Evolutionary conservation across 1,284 basidiomycete species (phyloP), one percentile per base, ranked within the genome.

Genomic region (Thelephora terrestris): DNA sequence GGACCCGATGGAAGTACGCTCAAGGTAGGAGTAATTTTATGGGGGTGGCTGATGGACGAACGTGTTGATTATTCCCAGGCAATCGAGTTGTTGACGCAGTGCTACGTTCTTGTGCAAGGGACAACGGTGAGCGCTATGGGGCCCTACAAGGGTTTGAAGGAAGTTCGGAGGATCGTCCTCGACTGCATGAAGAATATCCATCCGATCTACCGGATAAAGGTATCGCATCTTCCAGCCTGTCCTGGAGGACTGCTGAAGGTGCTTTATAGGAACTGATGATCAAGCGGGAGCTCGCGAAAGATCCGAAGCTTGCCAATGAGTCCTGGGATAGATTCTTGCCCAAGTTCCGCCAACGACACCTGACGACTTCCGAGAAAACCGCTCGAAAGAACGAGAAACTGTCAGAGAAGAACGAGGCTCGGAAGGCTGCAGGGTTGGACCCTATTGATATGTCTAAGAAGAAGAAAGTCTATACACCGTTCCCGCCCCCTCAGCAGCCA

Each of bases 161-260:
- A 98, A 64, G 95, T 99, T 4, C 78, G 96, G 49, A 68, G 94
- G 51, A 97, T 99, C 57, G 81, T 99, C 24, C 67, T 98, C 46
- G 96, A 99, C 64, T 99, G 96, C 71, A 96, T 99, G 91, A 95
- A 91, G 70, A 99, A 99, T 62, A 88, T 99, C 46, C 96, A 99
- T 62, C 96, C 96, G 2, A 99, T 99, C 62, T 99, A 99, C 65
- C 85, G 94, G 56, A 99, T 99, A 70, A 99, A 99, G 68, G 91
- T 88, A 34, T 16, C 23, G 68, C n/a, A n/a, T 56, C 35, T 37
- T 24, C 47, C 24, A 27, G 7, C 12, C 27, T 43, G 18, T 48
- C 47, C 43, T 35, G 34, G 50, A 51, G 35, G 21, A 1, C 45
- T 38, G 45, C n/a, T 47, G 38, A 37, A 32, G 29, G 12, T 43